Evolutionary conservation across 1,284 basidiomycete genomes (phyloP).

Genomic region (Cystobasidiaceae sp.): DNA sequence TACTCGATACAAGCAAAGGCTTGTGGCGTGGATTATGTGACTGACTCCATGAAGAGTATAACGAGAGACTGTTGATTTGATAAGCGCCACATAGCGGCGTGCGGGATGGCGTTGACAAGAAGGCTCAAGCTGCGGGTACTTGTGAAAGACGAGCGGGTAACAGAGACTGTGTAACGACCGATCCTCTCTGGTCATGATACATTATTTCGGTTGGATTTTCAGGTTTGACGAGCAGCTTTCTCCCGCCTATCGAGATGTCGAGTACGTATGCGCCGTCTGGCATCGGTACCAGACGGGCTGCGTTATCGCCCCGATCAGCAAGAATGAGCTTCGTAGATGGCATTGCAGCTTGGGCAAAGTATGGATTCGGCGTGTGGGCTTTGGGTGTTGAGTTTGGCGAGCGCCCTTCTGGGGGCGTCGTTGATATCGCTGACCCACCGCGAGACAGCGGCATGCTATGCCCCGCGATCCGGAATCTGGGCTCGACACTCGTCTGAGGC

Average conservation of each 20-base stretch:
- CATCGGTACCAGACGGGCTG: background rate
- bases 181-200: constrained; percentile 11
- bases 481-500: background rate
- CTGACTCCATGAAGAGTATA: too few species aligned
- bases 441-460: too few species aligned
- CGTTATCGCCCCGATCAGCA: background rate
- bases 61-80: background rate
- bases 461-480: too few species aligned
- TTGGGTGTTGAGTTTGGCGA: too few species aligned
- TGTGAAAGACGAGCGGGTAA: background rate
- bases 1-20: too few species aligned
- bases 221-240: background rate
- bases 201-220: background rate
- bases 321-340: background rate
- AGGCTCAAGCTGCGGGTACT: background rate
- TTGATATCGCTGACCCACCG: too few species aligned
- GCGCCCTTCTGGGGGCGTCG: too few species aligned
- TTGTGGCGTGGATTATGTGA: too few species aligned
- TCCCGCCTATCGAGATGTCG: background rate
- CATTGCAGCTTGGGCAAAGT: background rate
- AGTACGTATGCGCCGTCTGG: background rate
- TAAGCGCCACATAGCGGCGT: background rate
- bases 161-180: constrained; percentile 19
- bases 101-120: background rate
- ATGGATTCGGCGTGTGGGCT: background rate